phyloP scores from a whole-genome alignment of 257 asterid species.

The Solanum dulcamara region DNA sequence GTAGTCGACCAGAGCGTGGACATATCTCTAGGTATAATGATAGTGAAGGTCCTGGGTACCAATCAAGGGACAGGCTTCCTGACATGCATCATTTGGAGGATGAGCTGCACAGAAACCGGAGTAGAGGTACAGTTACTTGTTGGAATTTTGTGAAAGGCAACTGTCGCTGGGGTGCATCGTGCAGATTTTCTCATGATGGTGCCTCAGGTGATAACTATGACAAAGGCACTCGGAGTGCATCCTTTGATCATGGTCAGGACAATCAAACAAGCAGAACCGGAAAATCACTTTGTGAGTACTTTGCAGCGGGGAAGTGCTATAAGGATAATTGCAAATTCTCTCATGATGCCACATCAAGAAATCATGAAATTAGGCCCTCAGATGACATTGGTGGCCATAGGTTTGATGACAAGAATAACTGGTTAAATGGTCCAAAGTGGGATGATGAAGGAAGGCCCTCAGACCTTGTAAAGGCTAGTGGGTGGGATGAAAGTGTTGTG shows the following conservation, averaged over 20 bases:
- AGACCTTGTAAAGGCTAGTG: constrained; percentile 13
- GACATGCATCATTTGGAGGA: constrained; percentile 36
- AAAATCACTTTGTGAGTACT: constrained; percentile 51
- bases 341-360: constrained; percentile 33
- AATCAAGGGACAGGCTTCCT: constrained; percentile 27
- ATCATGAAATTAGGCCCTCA: constrained; percentile 22
- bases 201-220: constrained; percentile 33
- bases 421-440: constrained; percentile 36
- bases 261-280: constrained; percentile 18
- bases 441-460: constrained; percentile 20
- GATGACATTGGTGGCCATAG: constrained; percentile 23
- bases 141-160: constrained; percentile 50
- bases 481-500: constrained; percentile 27
- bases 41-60: constrained; percentile 30
- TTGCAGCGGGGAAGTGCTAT: constrained; percentile 58
- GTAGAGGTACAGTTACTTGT: constrained; percentile 44
- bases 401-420: constrained; percentile 19
- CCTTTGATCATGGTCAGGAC: constrained; percentile 29
- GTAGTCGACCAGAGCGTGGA: constrained; percentile 30
- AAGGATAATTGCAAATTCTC: constrained; percentile 56
- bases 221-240: constrained; percentile 24
- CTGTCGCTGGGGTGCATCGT: constrained; percentile 68
- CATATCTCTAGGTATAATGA: constrained; percentile 23
- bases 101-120: constrained; percentile 32
- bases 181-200: constrained; percentile 65